These are phyloP conservation scores for Paecilomyces dactylethromorphus DNA, from an alignment of 2,329 filamentous ascomycete species.

Conservation along the genomic window DNA sequence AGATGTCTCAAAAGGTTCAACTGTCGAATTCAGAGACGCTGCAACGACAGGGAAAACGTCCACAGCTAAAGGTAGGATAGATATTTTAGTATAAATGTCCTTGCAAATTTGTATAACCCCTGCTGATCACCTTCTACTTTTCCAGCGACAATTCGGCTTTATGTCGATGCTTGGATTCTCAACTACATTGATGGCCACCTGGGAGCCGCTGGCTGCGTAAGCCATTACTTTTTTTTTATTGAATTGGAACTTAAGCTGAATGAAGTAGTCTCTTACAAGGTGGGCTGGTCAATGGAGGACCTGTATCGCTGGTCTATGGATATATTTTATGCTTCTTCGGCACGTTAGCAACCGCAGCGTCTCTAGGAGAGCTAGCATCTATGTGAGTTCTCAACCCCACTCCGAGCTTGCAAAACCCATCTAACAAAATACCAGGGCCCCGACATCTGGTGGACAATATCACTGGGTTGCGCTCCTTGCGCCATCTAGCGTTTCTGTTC, in stretches of 20 bases:
- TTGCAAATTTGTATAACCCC: not conserved
- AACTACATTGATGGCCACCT: constrained; percentile 37
- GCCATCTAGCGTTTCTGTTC: constrained; percentile 33
- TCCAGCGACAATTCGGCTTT: constrained; percentile 39
- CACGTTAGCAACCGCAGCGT: constrained; percentile 31
- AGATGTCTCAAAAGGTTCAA: not conserved
- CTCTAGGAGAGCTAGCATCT: constrained; percentile 31
- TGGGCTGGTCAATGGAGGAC: constrained; percentile 30
- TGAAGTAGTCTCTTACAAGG: constrained; percentile 18
- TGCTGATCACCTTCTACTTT: not conserved
- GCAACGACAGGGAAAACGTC: not conserved
- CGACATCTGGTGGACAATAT: constrained; percentile 34
- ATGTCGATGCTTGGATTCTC: constrained; percentile 40
- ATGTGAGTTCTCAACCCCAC: constrained; percentile 25
- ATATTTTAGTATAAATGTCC: not conserved
- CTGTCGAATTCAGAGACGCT: not conserved
- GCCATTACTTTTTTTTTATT: not conserved
- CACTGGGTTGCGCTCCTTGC: constrained; percentile 41
- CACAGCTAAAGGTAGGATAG: not conserved
- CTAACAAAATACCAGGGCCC: constrained; percentile 22
- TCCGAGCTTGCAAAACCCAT: not conserved
- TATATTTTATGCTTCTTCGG: constrained; percentile 26
- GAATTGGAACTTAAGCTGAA: constrained; percentile 6
- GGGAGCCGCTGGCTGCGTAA: constrained; percentile 29
- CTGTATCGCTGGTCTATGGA: constrained; percentile 32